A percentile compares a stretch with the other conserved stretches of the same genome.
Conservation (phyloP, 768 basidiomycete species). For the Tricholoma bakamatsutake region DNA sequence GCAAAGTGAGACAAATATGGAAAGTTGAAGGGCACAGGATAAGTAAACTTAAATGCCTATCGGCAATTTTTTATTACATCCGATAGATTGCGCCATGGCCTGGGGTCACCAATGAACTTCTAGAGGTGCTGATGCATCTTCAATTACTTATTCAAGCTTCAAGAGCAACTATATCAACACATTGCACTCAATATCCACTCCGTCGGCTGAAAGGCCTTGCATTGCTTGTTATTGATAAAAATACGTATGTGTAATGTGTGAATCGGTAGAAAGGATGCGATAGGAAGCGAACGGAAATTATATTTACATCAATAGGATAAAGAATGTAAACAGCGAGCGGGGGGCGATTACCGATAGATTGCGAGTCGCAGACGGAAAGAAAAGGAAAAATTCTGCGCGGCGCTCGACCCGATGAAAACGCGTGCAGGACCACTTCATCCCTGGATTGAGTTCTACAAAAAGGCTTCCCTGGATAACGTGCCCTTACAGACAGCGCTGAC, state of each 20-base stretch:
- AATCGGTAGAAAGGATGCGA: background rate
- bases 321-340: background rate
- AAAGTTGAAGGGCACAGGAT: conserved; percentile 15
- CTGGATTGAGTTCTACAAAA: conserved; percentile 28
- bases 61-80: background rate
- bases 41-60: background rate
- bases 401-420: background rate
- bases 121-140: too few species aligned
- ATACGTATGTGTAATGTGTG: conserved; percentile 10
- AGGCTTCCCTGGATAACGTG: conserved; percentile 49
- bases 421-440: background rate
- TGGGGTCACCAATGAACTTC: background rate
- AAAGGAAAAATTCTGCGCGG: background rate
- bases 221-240: conserved; percentile 7
- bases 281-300: conserved; percentile 4
- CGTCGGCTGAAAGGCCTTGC: too few species aligned
- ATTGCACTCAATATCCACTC: too few species aligned
- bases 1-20: conserved; percentile 9
- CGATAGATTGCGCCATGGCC: background rate
- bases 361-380: conserved; percentile 5
- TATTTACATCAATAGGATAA: too few species aligned
- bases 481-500: conserved; percentile 28
- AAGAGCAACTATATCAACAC: too few species aligned
- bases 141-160: too few species aligned
- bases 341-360: conserved; percentile 2